A percentile compares a stretch with the other conserved stretches of the same genome.
Conservation (phyloP, 345 rosid genomes). For the Boechera stricta region DNA sequence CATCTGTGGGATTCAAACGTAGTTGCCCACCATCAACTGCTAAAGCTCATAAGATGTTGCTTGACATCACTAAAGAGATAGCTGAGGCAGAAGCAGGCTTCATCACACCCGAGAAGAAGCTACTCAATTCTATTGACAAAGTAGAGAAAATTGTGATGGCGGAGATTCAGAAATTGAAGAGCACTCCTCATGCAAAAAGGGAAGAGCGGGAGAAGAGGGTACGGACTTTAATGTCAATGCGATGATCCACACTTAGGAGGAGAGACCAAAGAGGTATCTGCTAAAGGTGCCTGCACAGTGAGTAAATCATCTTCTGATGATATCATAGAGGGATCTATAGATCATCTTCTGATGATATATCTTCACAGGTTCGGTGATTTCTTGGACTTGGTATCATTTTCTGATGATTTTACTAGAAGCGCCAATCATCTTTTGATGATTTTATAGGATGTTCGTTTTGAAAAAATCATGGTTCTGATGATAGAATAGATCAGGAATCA, state of each 20-base stretch:
- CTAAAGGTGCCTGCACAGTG: slow-evolving; percentile 20
- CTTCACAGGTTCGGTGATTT: slow-evolving; percentile 14
- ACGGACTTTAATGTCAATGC: slow-evolving; percentile 77
- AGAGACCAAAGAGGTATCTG: slow-evolving; percentile 8
- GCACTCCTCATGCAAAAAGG: slow-evolving; percentile 70
- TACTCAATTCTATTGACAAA: slow-evolving; percentile 76
- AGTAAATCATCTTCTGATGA: slow-evolving; percentile 46
- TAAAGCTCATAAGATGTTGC: slow-evolving; percentile 62
- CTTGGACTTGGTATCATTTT: slow-evolving; percentile 29
- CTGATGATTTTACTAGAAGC: slow-evolving; percentile 34
- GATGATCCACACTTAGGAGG: slow-evolving; percentile 44
- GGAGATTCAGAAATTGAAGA: slow-evolving; percentile 66
- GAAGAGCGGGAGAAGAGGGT: slow-evolving; percentile 70
- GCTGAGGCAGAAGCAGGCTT: slow-evolving; percentile 52
- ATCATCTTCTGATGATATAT: slow-evolving; percentile 42
- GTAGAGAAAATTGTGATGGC: slow-evolving; percentile 78
- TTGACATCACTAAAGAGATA: slow-evolving; percentile 52
- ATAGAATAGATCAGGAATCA: slow-evolving; percentile 30
- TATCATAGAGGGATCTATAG: background rate
- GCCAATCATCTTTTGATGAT: slow-evolving; percentile 45
- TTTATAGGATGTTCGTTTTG: background rate
- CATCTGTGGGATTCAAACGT: slow-evolving; percentile 49
- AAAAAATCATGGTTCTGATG: slow-evolving; percentile 35
- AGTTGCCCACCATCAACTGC: slow-evolving; percentile 53
- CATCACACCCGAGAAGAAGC: slow-evolving; percentile 91